Percentiles rank a stretch among this genome's conserved stretches.
Conservation (phyloP, 176 grass and related monocot genomes). For the Eleusine indica region DNA sequence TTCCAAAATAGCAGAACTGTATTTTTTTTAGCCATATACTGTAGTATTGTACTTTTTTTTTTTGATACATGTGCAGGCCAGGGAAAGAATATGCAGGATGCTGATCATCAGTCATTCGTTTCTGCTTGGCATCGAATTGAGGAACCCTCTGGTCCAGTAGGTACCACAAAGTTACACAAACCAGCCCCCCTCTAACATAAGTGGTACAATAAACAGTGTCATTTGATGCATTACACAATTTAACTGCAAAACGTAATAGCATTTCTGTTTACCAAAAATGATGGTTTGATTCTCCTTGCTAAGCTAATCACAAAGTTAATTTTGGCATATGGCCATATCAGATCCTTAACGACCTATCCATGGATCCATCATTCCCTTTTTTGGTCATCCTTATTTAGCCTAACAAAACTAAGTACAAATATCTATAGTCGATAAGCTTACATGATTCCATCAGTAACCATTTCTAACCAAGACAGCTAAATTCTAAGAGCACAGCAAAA, state of each 20-base stretch:
- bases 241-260: not conserved
- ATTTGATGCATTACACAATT: not conserved
- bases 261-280: not conserved
- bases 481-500: not conserved
- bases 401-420: not conserved
- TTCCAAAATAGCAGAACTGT: not conserved
- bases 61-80: conserved; percentile 1
- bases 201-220: not conserved
- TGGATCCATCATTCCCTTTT: not conserved
- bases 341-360: not conserved
- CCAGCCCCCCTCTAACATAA: not conserved
- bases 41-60: not conserved
- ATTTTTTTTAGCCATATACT: not conserved
- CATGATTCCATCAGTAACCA: conserved; percentile 1
- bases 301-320: not conserved
- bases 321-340: not conserved
- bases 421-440: not conserved
- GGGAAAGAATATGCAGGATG: not conserved
- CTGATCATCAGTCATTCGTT: not conserved
- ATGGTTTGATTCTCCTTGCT: not conserved
- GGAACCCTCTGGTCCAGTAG: not conserved
- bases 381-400: not conserved
- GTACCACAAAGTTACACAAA: not conserved
- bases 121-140: not conserved
- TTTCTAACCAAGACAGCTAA: not conserved